A percentile compares a stretch with the other conserved stretches of the same genome.
Conservation (phyloP, 1,139 yeast genomes). For the Suzukiozyma palmioleophila region DNA sequence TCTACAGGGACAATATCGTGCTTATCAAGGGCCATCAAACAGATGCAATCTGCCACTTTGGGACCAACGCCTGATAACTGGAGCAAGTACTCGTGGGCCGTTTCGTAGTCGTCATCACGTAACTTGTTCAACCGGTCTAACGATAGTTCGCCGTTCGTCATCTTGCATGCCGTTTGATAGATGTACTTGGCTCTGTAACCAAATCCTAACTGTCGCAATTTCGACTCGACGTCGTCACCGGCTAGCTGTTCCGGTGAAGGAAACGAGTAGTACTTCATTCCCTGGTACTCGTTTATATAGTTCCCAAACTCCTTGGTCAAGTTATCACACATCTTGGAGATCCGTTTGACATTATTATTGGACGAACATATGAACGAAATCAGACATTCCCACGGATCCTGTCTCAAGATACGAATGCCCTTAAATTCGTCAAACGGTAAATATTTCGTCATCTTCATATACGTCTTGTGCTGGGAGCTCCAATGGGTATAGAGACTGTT, state of each 20-base stretch:
- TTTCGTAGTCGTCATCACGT: slow-evolving; percentile 45
- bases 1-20: slow-evolving; percentile 92
- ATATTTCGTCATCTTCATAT: slow-evolving; percentile 26
- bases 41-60: slow-evolving; percentile 90
- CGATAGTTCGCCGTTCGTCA: slow-evolving; percentile 33
- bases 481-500: slow-evolving; percentile 55
- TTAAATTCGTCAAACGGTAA: slow-evolving; percentile 42
- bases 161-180: slow-evolving; percentile 61
- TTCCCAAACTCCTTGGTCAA: slow-evolving; percentile 72
- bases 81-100: slow-evolving; percentile 61
- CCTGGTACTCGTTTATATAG: slow-evolving; percentile 51
- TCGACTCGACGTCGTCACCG: slow-evolving; percentile 33
- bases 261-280: slow-evolving; percentile 62
- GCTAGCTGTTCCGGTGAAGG: slow-evolving; percentile 60
- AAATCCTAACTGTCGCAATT: slow-evolving; percentile 61
- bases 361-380: slow-evolving; percentile 90
- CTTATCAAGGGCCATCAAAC: slow-evolving; percentile 87
- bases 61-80: slow-evolving; percentile 91
- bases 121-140: slow-evolving; percentile 30
- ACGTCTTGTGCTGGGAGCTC: slow-evolving; percentile 50
- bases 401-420: slow-evolving; percentile 82
- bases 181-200: slow-evolving; percentile 94
- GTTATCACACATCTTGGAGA: slow-evolving; percentile 87
- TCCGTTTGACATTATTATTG: slow-evolving; percentile 92
- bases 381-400: slow-evolving; percentile 96